Evolutionary conservation across 345 rosid genomes (phyloP).

Genomic region (Linum usitatissimum): DNA sequence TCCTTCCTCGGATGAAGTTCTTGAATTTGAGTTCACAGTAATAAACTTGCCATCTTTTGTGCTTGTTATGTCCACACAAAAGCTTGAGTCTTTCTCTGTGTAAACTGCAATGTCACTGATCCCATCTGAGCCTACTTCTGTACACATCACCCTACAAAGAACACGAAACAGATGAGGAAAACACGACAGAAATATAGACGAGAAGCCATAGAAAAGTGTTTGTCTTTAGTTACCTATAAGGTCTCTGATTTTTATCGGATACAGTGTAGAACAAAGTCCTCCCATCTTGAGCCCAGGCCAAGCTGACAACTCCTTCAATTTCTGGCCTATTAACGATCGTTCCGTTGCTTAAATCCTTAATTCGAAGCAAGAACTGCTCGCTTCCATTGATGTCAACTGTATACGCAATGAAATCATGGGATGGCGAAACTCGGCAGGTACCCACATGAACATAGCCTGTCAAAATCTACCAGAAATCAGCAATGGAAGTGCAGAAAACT

Average conservation of each 20-base stretch:
- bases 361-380: slow-evolving; percentile 63
- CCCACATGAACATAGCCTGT: slow-evolving; percentile 84
- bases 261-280: slow-evolving; percentile 56
- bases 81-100: slow-evolving; percentile 53
- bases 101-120: slow-evolving; percentile 32
- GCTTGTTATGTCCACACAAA: slow-evolving; percentile 76
- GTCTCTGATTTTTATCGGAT: slow-evolving; percentile 56
- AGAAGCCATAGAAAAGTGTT: not conserved
- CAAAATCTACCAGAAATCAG: slow-evolving; percentile 1
- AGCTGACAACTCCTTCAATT: slow-evolving; percentile 58
- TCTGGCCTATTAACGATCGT: slow-evolving; percentile 35
- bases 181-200: slow-evolving; percentile 1
- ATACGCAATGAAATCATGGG: slow-evolving; percentile 75
- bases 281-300: slow-evolving; percentile 89
- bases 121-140: slow-evolving; percentile 38
- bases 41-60: slow-evolving; percentile 96
- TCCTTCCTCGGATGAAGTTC: slow-evolving; percentile 95
- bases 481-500: too few species aligned
- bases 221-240: slow-evolving; percentile 41
- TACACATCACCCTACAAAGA: slow-evolving; percentile 53
- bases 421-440: slow-evolving; percentile 76
- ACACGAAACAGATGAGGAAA: slow-evolving; percentile 11
- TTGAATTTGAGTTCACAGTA: slow-evolving; percentile 86
- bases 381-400: slow-evolving; percentile 58
- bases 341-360: slow-evolving; percentile 62